A percentile compares a stretch with the other conserved stretches of the same genome.
Evolutionary conservation across 352 stramenopile species (phyloP).

Genomic region (Phytophthora crassamura): DNA sequence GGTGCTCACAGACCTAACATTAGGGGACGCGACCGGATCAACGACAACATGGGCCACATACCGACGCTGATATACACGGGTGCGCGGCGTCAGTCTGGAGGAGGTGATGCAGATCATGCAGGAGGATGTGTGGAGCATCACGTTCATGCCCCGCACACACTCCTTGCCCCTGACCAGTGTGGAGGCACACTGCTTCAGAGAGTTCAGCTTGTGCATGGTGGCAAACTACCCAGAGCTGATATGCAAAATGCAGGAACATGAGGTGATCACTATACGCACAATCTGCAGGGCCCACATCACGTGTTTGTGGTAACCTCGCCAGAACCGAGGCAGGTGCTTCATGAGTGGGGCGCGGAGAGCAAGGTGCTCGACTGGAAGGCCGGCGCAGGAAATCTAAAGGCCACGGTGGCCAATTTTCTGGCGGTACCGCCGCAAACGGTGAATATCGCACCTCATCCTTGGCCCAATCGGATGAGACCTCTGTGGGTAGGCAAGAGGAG

Average conservation of each 20-base stretch:
- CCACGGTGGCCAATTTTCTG: neutral
- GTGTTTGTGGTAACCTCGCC: neutral
- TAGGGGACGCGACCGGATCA: too few relatives aligned
- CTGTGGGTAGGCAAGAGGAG: constrained; percentile 2
- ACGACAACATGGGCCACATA: too few relatives aligned
- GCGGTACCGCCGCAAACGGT: neutral
- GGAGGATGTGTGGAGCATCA: too few relatives aligned
- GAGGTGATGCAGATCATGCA: too few relatives aligned
- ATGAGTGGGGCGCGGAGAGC: neutral
- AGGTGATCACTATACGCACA: too few relatives aligned
- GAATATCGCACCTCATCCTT: neutral
- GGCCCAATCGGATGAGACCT: neutral
- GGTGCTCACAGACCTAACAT: too few relatives aligned
- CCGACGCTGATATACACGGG: too few relatives aligned
- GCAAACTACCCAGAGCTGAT: constrained; percentile 1
- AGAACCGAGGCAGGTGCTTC: neutral
- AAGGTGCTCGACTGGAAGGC: too few relatives aligned
- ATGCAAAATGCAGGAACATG: neutral
- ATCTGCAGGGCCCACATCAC: neutral
- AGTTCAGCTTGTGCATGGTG: neutral
- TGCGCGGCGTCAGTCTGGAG: neutral
- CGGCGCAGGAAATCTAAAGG: too few relatives aligned
- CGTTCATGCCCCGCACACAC: too few relatives aligned
- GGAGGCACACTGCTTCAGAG: neutral
- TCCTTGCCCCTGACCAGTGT: neutral